A percentile compares a stretch with the other conserved stretches of the same genome.
phyloP scores from a whole-genome alignment of 2,329 filamentous ascomycete genomes.

The Mycogone perniciosa region DNA sequence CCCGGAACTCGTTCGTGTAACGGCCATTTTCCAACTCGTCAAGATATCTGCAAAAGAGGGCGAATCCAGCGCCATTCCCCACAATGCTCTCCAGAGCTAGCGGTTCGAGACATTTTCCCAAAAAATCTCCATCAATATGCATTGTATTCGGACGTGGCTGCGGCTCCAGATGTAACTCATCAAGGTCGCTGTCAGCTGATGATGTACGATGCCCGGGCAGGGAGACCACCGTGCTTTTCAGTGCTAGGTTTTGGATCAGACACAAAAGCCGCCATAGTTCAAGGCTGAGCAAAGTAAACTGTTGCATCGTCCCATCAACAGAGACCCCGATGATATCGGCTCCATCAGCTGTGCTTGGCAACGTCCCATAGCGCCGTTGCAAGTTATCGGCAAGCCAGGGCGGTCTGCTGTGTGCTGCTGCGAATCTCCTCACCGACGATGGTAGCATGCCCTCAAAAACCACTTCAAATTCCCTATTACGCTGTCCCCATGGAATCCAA shows the following conservation, averaged over 20 bases:
- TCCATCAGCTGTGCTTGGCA: slow-evolving; percentile 38
- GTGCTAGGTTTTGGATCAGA: slow-evolving; percentile 65
- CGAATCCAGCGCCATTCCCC: slow-evolving; percentile 24
- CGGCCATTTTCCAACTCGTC: slow-evolving; percentile 41
- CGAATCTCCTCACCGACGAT: slow-evolving; percentile 51
- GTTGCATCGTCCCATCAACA: slow-evolving; percentile 62
- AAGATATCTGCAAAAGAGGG: slow-evolving; percentile 43
- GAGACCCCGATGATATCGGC: slow-evolving; percentile 57
- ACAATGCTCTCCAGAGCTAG: slow-evolving; percentile 40
- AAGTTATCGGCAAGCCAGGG: slow-evolving; percentile 38
- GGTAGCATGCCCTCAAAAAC: slow-evolving; percentile 53
- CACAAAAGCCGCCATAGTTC: slow-evolving; percentile 62
- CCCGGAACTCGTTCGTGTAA: slow-evolving; percentile 31
- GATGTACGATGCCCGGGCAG: slow-evolving; percentile 22
- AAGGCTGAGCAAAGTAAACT: slow-evolving; percentile 60
- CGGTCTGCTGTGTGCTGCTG: slow-evolving; percentile 46
- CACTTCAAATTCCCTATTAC: slow-evolving; percentile 35
- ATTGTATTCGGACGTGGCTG: slow-evolving; percentile 39
- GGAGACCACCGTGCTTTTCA: slow-evolving; percentile 40
- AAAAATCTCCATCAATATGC: slow-evolving; percentile 63
- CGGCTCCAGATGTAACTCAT: slow-evolving; percentile 28
- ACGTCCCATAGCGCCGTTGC: slow-evolving; percentile 34
- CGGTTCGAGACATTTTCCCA: slow-evolving; percentile 47
- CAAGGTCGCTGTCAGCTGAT: slow-evolving; percentile 15
- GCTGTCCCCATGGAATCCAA: slow-evolving; percentile 41